These are phyloP conservation scores for Epichloe elymi DNA, from an alignment of 2,329 filamentous ascomycete species.

Conservation along the genomic window DNA sequence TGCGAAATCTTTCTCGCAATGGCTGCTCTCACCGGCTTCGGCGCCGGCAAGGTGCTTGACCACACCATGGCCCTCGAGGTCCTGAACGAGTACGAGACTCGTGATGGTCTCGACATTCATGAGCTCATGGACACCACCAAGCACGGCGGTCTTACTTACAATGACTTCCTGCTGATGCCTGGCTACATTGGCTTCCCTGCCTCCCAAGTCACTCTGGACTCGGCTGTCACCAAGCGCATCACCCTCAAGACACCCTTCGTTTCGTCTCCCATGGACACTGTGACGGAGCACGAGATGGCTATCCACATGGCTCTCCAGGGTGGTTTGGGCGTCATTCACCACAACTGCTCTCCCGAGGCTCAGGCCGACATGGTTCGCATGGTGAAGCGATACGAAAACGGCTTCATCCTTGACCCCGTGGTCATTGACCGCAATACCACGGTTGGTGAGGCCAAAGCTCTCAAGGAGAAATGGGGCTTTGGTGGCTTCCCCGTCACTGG, in stretches of 20 bases:
- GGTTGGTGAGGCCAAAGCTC: conserved; percentile 75
- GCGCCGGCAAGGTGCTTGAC: conserved; percentile 50
- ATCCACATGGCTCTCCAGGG: conserved; percentile 90
- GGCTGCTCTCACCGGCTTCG: conserved; percentile 45
- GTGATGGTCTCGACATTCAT: conserved; percentile 78
- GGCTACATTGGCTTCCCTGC: conserved; percentile 98
- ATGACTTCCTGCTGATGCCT: conserved; percentile 92
- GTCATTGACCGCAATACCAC: conserved; percentile 81
- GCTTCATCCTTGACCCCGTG: conserved; percentile 92
- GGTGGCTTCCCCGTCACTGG: conserved; percentile 97
- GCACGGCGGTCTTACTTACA: conserved; percentile 92
- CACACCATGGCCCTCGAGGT: conserved; percentile 63
- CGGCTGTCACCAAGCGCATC: conserved; percentile 89
- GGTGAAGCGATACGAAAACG: conserved; percentile 98
- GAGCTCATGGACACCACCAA: conserved; percentile 82
- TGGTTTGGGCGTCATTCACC: conserved; percentile 89
- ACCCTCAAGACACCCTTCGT: conserved; percentile 92
- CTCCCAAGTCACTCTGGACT: conserved; percentile 75
- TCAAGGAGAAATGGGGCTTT: conserved; percentile 98
- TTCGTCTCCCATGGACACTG: conserved; percentile 98
- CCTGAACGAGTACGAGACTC: conserved; percentile 65
- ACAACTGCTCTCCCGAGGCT: conserved; percentile 96
- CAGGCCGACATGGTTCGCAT: conserved; percentile 99
- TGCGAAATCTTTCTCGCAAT: conserved; percentile 33
- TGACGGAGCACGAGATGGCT: conserved; percentile 98